Conservation (phyloP, 2,329 filamentous ascomycete genomes). For the Cercospora sojina region DNA sequence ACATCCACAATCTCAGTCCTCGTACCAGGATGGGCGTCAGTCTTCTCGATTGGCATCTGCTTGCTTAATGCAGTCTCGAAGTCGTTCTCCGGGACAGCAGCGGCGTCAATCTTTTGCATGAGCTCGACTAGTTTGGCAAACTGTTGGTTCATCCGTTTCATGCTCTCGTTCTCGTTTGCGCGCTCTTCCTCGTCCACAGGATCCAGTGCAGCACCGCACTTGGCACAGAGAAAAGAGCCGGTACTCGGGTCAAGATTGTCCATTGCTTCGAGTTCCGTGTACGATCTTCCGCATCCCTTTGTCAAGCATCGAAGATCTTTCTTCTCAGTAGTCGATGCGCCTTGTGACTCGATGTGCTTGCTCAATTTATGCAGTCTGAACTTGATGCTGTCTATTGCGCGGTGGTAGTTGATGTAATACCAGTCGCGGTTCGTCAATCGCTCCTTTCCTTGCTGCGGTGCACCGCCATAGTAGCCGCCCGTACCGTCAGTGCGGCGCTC, state of each 20-base stretch:
- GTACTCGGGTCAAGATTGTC: constrained; percentile 64
- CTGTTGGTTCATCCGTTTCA: constrained; percentile 72
- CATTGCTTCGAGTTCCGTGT: constrained; percentile 85
- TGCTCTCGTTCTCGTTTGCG: constrained; percentile 56
- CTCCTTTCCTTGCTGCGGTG: constrained; percentile 35
- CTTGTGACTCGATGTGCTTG: constrained; percentile 81
- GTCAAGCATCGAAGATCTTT: constrained; percentile 82
- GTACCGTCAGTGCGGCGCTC: constrained; percentile 39
- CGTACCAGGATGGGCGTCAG: constrained; percentile 64
- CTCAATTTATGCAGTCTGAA: constrained; percentile 87
- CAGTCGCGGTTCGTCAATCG: constrained; percentile 66
- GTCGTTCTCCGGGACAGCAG: constrained; percentile 68
- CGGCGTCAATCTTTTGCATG: constrained; percentile 72
- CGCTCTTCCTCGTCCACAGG: constrained; percentile 64
- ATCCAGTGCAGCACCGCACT: constrained; percentile 66
- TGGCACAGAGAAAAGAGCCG: constrained; percentile 72
- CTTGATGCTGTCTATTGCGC: constrained; percentile 93
- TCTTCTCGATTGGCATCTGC: constrained; percentile 63
- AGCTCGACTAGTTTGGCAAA: constrained; percentile 76
- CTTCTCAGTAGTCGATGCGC: constrained; percentile 73
- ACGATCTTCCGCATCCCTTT: constrained; percentile 74
- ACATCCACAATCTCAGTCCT: constrained; percentile 38
- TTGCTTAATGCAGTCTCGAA: constrained; percentile 68
- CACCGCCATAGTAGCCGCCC: constrained; percentile 27
- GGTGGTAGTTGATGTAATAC: constrained; percentile 95